Evolutionary conservation across 495 filamentous ascomycete genomes (phyloP).

Genomic region (Neurospora terricola): DNA sequence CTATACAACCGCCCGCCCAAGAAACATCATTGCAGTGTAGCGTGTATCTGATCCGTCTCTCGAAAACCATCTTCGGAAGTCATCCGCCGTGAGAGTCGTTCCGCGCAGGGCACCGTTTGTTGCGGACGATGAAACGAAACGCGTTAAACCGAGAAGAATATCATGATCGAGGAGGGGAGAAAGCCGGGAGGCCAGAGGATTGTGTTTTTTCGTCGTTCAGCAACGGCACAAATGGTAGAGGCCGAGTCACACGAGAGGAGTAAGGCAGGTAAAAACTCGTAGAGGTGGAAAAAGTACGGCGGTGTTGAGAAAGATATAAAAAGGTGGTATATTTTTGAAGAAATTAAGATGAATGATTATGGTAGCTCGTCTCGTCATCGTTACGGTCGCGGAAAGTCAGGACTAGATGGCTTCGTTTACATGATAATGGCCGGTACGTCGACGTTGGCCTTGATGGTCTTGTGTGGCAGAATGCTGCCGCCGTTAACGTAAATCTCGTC

Average conservation of each 20-base stretch:
- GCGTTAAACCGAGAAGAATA: neutral
- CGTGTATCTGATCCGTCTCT: neutral
- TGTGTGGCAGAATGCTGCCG: slow-evolving; percentile 91
- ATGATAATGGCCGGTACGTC: slow-evolving; percentile 87
- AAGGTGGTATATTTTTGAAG: neutral
- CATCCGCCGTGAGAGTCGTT: neutral
- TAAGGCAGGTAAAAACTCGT: neutral
- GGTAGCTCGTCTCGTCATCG: neutral
- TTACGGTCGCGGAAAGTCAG: neutral
- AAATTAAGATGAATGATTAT: neutral
- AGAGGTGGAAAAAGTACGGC: neutral
- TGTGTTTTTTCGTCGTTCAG: neutral
- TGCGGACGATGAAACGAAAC: neutral
- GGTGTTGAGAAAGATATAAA: neutral
- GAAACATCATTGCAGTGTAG: neutral
- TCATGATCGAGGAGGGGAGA: neutral
- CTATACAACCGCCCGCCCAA: neutral
- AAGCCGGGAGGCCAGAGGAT: neutral
- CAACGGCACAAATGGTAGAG: neutral
- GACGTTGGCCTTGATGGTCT: slow-evolving; percentile 98
- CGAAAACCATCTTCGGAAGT: neutral
- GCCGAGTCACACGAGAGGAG: neutral
- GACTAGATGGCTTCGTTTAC: slow-evolving; percentile 34
- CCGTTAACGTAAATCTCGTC: slow-evolving; percentile 99
- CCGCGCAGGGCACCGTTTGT: neutral